A percentile compares a stretch with the other conserved stretches of the same genome.
These are phyloP conservation scores for Heimioporus sp. DNA, from an alignment of 768 basidiomycete genomes.

Conservation along the genomic window DNA sequence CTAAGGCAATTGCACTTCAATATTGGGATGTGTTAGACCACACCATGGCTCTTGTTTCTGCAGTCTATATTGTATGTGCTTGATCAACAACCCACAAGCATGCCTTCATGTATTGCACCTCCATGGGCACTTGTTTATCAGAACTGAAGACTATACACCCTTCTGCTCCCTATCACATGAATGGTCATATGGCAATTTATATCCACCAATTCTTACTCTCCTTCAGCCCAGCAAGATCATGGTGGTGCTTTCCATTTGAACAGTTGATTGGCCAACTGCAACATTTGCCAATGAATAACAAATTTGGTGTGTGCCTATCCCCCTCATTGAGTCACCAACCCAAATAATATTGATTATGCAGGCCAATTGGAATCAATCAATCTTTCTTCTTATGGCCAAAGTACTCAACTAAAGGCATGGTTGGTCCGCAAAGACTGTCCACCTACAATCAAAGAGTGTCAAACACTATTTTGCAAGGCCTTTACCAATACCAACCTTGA, in stretches of 20 bases:
- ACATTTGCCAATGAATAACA: not conserved
- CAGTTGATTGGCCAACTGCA: not conserved
- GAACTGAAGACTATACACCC: no score
- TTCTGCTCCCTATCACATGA: constrained; percentile 10
- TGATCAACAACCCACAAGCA: no score
- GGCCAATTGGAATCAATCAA: not conserved
- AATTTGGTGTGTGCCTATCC: not conserved
- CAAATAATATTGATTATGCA: not conserved
- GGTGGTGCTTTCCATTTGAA: constrained; percentile 21
- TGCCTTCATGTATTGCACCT: not conserved
- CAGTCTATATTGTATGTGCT: no score
- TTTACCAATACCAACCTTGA: not conserved
- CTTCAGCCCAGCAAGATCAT: constrained; percentile 36
- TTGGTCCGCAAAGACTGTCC: not conserved
- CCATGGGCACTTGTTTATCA: not conserved
- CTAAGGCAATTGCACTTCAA: no score
- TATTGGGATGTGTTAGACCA: no score
- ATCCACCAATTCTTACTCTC: constrained; percentile 31
- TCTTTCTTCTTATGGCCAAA: not conserved
- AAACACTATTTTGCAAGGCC: constrained; percentile 8
- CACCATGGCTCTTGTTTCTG: no score
- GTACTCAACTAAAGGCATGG: not conserved
- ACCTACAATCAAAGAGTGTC: not conserved
- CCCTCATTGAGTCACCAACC: not conserved
- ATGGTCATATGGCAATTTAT: constrained; percentile 31